Conservation (phyloP, 2,329 filamentous ascomycete genomes). For the Colletotrichum tropicicola region DNA sequence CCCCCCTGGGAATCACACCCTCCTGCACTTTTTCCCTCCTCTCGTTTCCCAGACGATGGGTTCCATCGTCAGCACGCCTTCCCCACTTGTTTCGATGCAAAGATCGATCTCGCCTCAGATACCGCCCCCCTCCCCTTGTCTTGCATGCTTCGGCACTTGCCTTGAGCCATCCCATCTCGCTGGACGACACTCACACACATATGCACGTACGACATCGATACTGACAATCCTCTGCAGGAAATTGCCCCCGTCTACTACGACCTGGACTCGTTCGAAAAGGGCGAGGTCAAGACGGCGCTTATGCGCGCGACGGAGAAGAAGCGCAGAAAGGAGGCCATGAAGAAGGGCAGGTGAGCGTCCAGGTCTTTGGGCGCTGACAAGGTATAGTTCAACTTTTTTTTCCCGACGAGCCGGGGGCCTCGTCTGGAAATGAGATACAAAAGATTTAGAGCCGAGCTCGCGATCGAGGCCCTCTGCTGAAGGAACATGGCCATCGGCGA, state of each 20-base stretch:
- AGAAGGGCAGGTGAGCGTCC: slow-evolving; percentile 51
- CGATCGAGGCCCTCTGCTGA: too few relatives aligned
- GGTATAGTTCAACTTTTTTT: too few relatives aligned
- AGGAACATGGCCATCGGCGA: too few relatives aligned
- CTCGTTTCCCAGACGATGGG: background rate
- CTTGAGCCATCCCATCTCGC: slow-evolving; percentile 1
- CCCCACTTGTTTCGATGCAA: background rate
- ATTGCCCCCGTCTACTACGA: slow-evolving; percentile 96
- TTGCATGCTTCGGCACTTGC: slow-evolving; percentile 3
- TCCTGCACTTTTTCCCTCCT: background rate
- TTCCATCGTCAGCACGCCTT: background rate
- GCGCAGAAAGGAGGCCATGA: slow-evolving; percentile 66
- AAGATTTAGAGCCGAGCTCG: too few relatives aligned
- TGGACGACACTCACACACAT: too few relatives aligned
- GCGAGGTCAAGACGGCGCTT: slow-evolving; percentile 81
- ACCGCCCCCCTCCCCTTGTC: background rate
- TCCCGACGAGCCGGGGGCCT: too few relatives aligned
- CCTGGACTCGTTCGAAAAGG: slow-evolving; percentile 81
- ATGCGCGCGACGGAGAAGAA: slow-evolving; percentile 67
- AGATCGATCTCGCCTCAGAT: background rate
- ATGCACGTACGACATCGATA: background rate
- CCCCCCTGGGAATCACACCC: background rate
- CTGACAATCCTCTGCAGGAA: slow-evolving; percentile 63
- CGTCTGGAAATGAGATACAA: too few relatives aligned
- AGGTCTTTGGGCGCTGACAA: too few relatives aligned